Base-by-base conservation (phyloP, 768 basidiomycete genomes). In the Termitomyces bulborhizus region DNA sequence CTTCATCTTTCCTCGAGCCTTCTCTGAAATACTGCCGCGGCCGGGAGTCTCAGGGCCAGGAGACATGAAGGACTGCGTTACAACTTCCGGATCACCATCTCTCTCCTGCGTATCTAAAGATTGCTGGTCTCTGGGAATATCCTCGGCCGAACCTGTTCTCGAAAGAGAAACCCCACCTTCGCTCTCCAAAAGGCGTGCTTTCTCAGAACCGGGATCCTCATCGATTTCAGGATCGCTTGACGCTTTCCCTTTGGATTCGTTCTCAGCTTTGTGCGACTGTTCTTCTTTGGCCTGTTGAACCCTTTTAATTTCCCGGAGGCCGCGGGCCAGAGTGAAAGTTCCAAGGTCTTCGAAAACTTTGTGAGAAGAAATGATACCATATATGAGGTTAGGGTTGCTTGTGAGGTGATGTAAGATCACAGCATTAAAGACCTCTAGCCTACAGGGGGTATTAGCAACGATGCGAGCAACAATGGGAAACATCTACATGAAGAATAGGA, bases 371-470 rank as follows among this genome's bases (percentile, higher is more conserved):
- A 98, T 73, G 50, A 98, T 82, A 3, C 86, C 87, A 66, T 97
- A 95, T 46, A 93, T 75, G 37, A 98, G 69, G 63, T 96, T 89
- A 0, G 95, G 86, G 66, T 97, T 98, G 31, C 90, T 86, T 41
- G 80, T 76, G 13, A 93, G 76, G 60, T 92, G 84, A 62, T 89
- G 78, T 40, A 86, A 78, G 48, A 97, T 80, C 54, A 97, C 76
- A 4, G 85, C 80, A 68, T 94, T 97, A 75, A 99, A 93, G 2
- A 87, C 83, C 67, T 99, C 97, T 43, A 98, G 78, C 79, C 91
- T 93, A 59, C 13, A 0, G 16, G 7, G 11, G 15, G 46, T 40
- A 7, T 43, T 27, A 40, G 31, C 50, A 8, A 51, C 32, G 34
- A 40, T 36, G 18, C n/a, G 4, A 24, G 26, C 12, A 12, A 45